A percentile compares a stretch with the other conserved stretches of the same genome.
Conservation (phyloP, 2,329 filamentous ascomycete species). For the Cytospora paraplurivora region DNA sequence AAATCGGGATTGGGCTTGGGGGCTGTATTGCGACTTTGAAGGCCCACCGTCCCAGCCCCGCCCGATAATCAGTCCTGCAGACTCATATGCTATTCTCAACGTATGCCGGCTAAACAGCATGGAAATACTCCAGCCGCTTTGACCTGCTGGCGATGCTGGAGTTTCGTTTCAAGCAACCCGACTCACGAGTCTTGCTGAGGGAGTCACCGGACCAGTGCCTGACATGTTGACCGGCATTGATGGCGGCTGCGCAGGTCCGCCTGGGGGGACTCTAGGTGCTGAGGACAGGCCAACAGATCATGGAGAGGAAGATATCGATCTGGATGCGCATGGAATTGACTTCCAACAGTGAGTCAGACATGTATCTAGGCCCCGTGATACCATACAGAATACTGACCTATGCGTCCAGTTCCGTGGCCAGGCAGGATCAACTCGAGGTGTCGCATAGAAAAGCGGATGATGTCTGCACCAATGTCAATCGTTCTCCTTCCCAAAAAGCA, state of each 20-base stretch:
- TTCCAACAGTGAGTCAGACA: neutral
- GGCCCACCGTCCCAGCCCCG: constrained; percentile 1
- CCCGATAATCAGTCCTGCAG: constrained; percentile 3
- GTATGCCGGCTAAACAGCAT: neutral
- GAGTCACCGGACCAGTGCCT: neutral
- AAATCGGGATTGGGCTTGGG: neutral
- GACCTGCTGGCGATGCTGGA: constrained; percentile 6
- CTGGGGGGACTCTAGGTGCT: neutral
- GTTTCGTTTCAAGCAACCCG: neutral
- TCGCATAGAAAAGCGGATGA: constrained; percentile 1
- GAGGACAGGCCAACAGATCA: neutral
- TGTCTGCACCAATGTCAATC: constrained; percentile 8
- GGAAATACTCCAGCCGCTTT: constrained; percentile 4
- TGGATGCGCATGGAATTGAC: neutral
- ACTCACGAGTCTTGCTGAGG: neutral
- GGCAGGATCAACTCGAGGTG: neutral
- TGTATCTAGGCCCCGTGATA: neutral
- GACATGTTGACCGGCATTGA: constrained; percentile 11
- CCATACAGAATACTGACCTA: neutral
- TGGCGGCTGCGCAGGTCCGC: neutral
- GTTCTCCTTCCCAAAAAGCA: neutral
- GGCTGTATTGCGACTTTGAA: neutral
- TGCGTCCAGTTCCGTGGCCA: neutral
- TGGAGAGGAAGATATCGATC: neutral
- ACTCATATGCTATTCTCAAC: neutral